Base-by-base conservation (phyloP, 768 basidiomycete genomes). In the Xerocomellus intermedius region DNA sequence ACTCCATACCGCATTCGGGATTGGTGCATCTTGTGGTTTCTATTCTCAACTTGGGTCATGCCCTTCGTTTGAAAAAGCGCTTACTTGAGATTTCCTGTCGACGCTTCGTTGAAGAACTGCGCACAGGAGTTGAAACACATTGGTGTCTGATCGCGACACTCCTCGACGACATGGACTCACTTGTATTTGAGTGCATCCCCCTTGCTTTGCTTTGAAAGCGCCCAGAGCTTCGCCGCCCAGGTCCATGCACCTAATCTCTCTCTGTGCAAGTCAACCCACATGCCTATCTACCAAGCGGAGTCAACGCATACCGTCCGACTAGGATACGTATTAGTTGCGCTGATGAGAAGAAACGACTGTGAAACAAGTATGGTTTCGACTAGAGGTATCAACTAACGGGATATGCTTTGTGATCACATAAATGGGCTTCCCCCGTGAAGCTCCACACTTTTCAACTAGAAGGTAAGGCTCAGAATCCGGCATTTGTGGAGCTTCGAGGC, bases 241-340 rank as follows among this genome's bases (percentile, higher is more conserved):
- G 62, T 76, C 75, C 76, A 77, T 76, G 50, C 75, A 76, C 49
- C 76, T 67, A 43, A 76, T 76, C 61, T 77, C 75, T 60, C 74
- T 69, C 74, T 75, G 59, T 46, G 26, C 55, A 36, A 51, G 56
- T 65, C 51, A 64, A 54, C 43, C 38, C 33, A 32, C 30, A 19
- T 54, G 48, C 22, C 50, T 37, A 41, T 21, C 28, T 49, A 33
- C 35, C 36, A 46, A 46, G 17, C 32, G 24, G 19, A 52, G 33
- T 33, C 26, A 26, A 47, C 37, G 61, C 74, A 36, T 54, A 74
- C 73, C 61, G 65, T 71, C 57, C 69, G 74, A 43, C 52, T 55
- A 36, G 69, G 56, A 56, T 76, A 74, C 39, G 60, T 59, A 22
- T 64, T 63, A 19, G 63, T 71, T 41, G 74, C 62, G 46, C 74